phyloP scores from a whole-genome alignment of 2,329 filamentous ascomycete genomes.

The Colletotrichum truncatum region DNA sequence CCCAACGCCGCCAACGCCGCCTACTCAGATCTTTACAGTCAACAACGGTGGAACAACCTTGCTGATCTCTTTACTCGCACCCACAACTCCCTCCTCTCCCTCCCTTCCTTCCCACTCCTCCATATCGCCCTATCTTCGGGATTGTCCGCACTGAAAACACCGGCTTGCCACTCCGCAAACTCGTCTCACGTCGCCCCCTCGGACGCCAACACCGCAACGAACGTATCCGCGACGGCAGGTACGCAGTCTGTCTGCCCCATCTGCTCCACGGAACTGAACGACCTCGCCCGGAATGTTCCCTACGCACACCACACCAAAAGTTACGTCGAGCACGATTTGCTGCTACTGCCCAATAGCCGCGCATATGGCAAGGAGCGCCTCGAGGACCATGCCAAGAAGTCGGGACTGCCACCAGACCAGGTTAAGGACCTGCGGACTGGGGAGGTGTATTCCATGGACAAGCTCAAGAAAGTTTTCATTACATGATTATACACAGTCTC shows the following conservation, averaged over 20 bases:
- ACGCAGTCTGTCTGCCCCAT: conserved; percentile 79
- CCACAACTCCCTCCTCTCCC: conserved; percentile 84
- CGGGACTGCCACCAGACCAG: conserved; percentile 71
- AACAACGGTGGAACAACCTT: conserved; percentile 77
- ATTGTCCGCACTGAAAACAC: conserved; percentile 94
- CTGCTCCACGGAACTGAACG: conserved; percentile 94
- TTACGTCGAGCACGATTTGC: conserved; percentile 86
- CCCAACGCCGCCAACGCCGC: conserved; percentile 59
- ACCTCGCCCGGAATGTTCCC: conserved; percentile 86
- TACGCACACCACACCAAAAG: conserved; percentile 97
- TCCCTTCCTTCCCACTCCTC: conserved; percentile 84
- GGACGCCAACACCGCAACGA: conserved; percentile 46
- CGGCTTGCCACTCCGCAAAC: conserved; percentile 80
- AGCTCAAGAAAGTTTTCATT: conserved; percentile 90
- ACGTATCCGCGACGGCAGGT: conserved; percentile 23
- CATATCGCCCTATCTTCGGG: conserved; percentile 92
- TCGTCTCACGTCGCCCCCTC: conserved; percentile 54
- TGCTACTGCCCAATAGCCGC: conserved; percentile 86
- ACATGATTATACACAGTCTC: conserved; percentile 57
- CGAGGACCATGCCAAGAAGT: conserved; percentile 80
- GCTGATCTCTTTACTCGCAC: conserved; percentile 84
- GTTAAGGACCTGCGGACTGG: conserved; percentile 84
- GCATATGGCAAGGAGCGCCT: conserved; percentile 84
- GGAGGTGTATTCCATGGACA: conserved; percentile 68
- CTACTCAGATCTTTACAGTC: conserved; percentile 73